Evolutionary conservation across 2,329 filamentous ascomycete species (phyloP), one percentile per base, ranked within the genome.

Genomic region (Dactylellina haptotyla): DNA sequence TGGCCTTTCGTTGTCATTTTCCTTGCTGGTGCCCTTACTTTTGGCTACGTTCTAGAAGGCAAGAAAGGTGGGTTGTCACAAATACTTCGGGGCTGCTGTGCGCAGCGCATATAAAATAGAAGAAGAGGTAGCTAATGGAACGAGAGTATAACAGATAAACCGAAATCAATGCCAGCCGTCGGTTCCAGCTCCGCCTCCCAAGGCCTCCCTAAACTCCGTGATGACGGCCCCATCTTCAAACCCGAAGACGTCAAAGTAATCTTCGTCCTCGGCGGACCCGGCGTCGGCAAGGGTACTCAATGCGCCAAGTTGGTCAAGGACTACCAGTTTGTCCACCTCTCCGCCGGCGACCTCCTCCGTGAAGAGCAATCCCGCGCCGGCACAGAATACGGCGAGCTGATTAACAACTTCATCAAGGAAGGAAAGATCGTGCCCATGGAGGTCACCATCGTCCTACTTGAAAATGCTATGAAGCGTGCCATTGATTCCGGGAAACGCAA

Each of bases 361-460:
- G 93, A 92, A 75, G 95, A 99, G 84, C 95, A 98, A 83, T 86
- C 94, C 79, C 90, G 94, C 3, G 86, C 87, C 0, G 93, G 92
- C 67, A 92, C 89, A 76, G 85, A 97, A 82, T 98, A 96, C 81
- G 95, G 95, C 80, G 88, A 93, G 76, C 86, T 98, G 83, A 99
- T 99, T 86, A 90, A 90, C 81, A 87, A 90, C 78, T 93, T 95
- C 84, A 99, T 99, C 85, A 91, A 90, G 80, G 90, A 99, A 80
- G 95, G 95, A 71, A 88, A 88, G 78, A 99, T 99, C 81, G 95
- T 77, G 10, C 95, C 95, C n/a, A 96, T 97, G 92, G 94, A 98
- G 82, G 93, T 98, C 56, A 99, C 95, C 3, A 90, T 99, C 71
- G 90, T 93, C 79, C 84, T 99, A 34, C 87, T 99, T 45, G 93